Evolutionary conservation across 2,329 filamentous ascomycete genomes (phyloP), one percentile per base, ranked within the genome.

Genomic region (Trichoderma harzianum): DNA sequence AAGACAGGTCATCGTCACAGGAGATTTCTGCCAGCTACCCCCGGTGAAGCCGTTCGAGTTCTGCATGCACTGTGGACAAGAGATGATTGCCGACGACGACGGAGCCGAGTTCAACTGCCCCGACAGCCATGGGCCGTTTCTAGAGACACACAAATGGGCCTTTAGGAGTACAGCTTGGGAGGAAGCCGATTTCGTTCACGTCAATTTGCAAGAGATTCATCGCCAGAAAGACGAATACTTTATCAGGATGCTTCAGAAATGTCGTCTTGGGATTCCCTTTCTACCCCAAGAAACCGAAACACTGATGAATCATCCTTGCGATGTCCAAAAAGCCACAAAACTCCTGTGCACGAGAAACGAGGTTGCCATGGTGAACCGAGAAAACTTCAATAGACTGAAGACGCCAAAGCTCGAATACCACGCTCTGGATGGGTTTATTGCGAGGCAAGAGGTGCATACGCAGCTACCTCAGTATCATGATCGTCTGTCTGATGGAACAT

Each of bases 11-110:
- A 74, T 79, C 10, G 69, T 79, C 3, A 77, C 76, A 0, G 77
- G 78, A 2, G 89, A 91, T 74, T 90, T 90, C 72, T 89, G 85
- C 74, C 87, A 90, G 74, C 78, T 91, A 0, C 86, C 89, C 0
- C 88, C 89, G 0, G 88, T 91, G 2, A 86, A 84, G 66, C 87
- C 87, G 0, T 90, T 90, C 64, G 16, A 73, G 5, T 30, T 70
- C 24, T 79, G 77, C 68, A 69, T 74, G 2, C 0, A 21, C 1
- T 79, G 77, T 12, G 77, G 76, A 2, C 1, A 18, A 5, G 16
- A 34, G 8, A 76, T 73, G 62, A 43, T 65, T 83, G 69, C 72
- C 75, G 51, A 60, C 63, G 21, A 67, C 6, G 69, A 61, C 26
- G 62, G 11, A 28, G 47, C 39, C 21, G 53, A 68, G 26, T 68